Percentiles rank a stretch among this genome's conserved stretches.
Evolutionary conservation across 148 eudicot species (phyloP).

Genomic region (Suaeda aralocaspica): DNA sequence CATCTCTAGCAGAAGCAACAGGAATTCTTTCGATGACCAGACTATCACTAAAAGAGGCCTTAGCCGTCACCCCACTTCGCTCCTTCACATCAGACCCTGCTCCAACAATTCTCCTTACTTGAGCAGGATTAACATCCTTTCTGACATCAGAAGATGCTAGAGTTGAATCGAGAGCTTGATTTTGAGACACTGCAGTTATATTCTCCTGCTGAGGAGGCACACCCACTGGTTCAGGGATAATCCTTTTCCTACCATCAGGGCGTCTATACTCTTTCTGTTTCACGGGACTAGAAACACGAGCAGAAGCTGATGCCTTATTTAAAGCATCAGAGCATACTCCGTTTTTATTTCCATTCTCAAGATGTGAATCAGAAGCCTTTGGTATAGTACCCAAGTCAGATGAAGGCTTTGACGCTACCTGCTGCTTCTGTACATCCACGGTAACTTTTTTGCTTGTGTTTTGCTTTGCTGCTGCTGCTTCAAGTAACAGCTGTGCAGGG

Average conservation of each 20-base stretch:
- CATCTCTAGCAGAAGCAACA: constrained; percentile 41
- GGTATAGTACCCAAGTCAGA: constrained; percentile 33
- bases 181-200: constrained; percentile 30
- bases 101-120: constrained; percentile 43
- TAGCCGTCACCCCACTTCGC: constrained; percentile 66
- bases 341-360: constrained; percentile 54
- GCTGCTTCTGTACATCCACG: constrained; percentile 38
- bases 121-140: constrained; percentile 37
- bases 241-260: constrained; percentile 94
- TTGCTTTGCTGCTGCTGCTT: constrained; percentile 87
- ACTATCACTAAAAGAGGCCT: constrained; percentile 72
- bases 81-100: constrained; percentile 50
- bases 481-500: constrained; percentile 87
- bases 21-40: constrained; percentile 88
- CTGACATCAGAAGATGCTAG: constrained; percentile 35
- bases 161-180: constrained; percentile 43
- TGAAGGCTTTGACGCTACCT: constrained; percentile 42
- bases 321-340: constrained; percentile 36
- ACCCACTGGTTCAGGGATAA: constrained; percentile 95
- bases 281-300: constrained; percentile 70
- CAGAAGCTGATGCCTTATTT: constrained; percentile 45
- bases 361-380: constrained; percentile 44
- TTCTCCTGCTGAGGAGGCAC: constrained; percentile 55
- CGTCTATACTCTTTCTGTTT: constrained; percentile 97
- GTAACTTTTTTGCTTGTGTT: constrained; percentile 43